Percentiles rank a stretch among this genome's conserved stretches.
Evolutionary conservation across 2,329 filamentous ascomycete species (phyloP).

Genomic region (Sporothrix curviconia): DNA sequence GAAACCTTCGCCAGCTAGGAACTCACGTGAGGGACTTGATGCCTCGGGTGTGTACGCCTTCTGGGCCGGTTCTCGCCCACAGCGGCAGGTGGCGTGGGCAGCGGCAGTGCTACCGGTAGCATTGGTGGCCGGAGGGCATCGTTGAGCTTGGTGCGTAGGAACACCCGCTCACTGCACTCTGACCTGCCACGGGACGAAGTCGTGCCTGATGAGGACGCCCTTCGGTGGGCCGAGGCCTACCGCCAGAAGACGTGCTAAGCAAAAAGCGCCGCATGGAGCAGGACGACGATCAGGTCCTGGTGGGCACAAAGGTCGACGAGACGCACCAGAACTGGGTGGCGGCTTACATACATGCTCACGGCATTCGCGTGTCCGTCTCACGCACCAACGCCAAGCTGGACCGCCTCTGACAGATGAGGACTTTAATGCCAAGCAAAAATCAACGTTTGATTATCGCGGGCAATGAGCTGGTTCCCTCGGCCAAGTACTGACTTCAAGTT

Average conservation of each 20-base stretch:
- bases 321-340: conserved; percentile 96
- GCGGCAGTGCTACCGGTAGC: conserved; percentile 35
- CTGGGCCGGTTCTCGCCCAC: conserved; percentile 76
- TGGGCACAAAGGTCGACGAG: conserved; percentile 96
- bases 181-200: conserved; percentile 79
- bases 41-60: conserved; percentile 50
- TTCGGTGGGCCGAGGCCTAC: conserved; percentile 87
- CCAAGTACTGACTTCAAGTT: conserved; percentile 99
- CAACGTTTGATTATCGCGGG: conserved; percentile 98
- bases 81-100: conserved; percentile 42
- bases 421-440: conserved; percentile 92
- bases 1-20: conserved; percentile 54
- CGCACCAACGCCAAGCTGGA: conserved; percentile 96
- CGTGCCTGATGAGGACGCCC: conserved; percentile 80
- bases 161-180: conserved; percentile 78
- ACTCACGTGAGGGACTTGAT: conserved; percentile 67
- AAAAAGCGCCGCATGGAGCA: conserved; percentile 76
- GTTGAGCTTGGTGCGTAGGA: conserved; percentile 71
- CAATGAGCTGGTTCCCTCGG: conserved; percentile 93
- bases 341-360: conserved; percentile 98
- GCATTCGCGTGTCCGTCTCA: conserved; percentile 94
- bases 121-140: conserved; percentile 66
- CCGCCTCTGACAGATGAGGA: conserved; percentile 83
- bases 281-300: conserved; percentile 87
- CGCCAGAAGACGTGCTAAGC: conserved; percentile 83